Evolutionary conservation across 2,329 filamentous ascomycete genomes (phyloP).

Genomic region (Penicillium oxalicum): DNA sequence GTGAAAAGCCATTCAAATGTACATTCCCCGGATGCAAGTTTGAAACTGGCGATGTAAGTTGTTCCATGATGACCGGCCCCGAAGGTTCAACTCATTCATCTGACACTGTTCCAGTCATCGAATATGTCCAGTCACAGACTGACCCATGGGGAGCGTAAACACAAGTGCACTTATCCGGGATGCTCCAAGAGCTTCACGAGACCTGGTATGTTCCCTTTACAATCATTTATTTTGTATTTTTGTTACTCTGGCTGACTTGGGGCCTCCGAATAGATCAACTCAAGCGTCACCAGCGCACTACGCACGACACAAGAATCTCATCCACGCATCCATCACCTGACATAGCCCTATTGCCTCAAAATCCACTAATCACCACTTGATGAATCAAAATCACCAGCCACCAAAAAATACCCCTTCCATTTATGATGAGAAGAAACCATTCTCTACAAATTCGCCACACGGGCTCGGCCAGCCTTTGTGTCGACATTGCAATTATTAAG

Average conservation of each 20-base stretch:
- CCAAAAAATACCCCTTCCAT: too few species aligned
- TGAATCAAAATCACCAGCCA: not conserved
- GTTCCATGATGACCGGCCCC: not conserved
- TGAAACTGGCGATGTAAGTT: slow-evolving; percentile 39
- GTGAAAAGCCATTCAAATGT: slow-evolving; percentile 42
- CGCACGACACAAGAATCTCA: slow-evolving; percentile 27
- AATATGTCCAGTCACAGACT: slow-evolving; percentile 43
- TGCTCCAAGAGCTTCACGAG: slow-evolving; percentile 42
- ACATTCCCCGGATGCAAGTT: slow-evolving; percentile 40
- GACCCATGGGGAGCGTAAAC: slow-evolving; percentile 39
- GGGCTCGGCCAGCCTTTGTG: too few species aligned
- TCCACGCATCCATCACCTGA: slow-evolving; percentile 20
- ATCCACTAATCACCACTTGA: slow-evolving; percentile 14
- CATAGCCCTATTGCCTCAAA: slow-evolving; percentile 19
- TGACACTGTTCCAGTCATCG: slow-evolving; percentile 30
- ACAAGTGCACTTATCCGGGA: slow-evolving; percentile 36
- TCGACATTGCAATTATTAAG: too few species aligned
- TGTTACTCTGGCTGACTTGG: not conserved
- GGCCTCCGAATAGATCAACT: slow-evolving; percentile 30
- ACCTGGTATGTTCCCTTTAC: slow-evolving; percentile 29
- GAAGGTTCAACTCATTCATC: not conserved
- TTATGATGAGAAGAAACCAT: too few species aligned
- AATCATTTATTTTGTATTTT: not conserved
- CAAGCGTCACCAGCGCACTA: slow-evolving; percentile 36
- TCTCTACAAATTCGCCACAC: too few species aligned